A percentile compares a stretch with the other conserved stretches of the same genome.
These are phyloP conservation scores for Capronia americana DNA, from an alignment of 2,329 filamentous ascomycete species.

Conservation along the genomic window DNA sequence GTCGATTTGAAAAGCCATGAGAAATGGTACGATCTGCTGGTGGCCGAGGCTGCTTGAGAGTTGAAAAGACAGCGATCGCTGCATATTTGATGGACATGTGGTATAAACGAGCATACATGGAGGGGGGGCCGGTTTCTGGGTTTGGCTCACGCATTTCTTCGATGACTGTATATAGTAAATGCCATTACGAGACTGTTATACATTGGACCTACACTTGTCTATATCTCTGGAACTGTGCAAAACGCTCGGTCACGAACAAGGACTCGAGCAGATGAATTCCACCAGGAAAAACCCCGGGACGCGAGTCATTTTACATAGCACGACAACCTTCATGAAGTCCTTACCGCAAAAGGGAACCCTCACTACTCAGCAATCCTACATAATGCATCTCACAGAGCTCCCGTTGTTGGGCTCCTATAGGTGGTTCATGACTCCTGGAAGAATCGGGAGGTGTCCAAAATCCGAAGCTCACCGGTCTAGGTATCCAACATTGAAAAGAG, in stretches of 20 bases:
- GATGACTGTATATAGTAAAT: slow-evolving; percentile 3
- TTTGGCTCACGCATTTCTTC: slow-evolving; percentile 2
- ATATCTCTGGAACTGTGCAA: neutral
- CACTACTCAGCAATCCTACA: neutral
- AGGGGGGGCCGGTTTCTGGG: neutral
- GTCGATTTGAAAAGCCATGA: slow-evolving; percentile 66
- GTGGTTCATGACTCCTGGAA: neutral
- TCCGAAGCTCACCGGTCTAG: neutral
- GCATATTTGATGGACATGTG: neutral
- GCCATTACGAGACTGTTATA: slow-evolving; percentile 7
- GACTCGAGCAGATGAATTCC: neutral
- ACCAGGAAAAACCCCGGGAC: neutral
- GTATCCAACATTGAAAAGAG: neutral
- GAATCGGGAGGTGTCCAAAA: neutral
- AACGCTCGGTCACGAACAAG: neutral
- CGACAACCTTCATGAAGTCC: neutral
- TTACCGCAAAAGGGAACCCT: neutral
- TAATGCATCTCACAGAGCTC: neutral
- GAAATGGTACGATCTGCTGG: slow-evolving; percentile 62
- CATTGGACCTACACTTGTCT: neutral
- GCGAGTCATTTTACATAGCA: neutral
- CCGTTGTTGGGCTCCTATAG: neutral
- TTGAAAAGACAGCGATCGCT: neutral
- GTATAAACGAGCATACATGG: slow-evolving; percentile 1
- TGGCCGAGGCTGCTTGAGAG: slow-evolving; percentile 23